A percentile compares a stretch with the other conserved stretches of the same genome.
Conservation (phyloP, 495 filamentous ascomycete genomes). For the Polyplosphaeria fusca region DNA sequence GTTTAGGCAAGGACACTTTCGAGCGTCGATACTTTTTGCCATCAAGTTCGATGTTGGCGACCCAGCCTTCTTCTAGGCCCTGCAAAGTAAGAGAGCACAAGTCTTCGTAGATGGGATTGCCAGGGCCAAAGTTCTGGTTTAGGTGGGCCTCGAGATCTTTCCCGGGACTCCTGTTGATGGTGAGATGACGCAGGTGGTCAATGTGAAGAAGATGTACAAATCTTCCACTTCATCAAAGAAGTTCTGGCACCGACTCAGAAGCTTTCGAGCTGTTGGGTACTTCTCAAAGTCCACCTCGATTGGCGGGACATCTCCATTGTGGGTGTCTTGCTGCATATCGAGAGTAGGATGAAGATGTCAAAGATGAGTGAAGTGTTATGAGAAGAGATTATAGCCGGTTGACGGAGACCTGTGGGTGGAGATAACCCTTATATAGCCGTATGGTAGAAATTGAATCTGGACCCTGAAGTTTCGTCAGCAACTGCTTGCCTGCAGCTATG, state of each 20-base stretch:
- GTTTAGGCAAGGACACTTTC: constrained; percentile 41
- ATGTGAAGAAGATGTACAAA: constrained; percentile 36
- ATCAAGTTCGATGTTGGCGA: constrained; percentile 43
- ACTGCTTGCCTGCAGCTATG: too few species aligned
- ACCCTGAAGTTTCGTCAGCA: too few species aligned
- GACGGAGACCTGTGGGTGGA: too few species aligned
- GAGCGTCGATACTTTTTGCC: constrained; percentile 47
- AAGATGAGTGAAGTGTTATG: too few species aligned
- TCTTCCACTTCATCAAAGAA: constrained; percentile 47
- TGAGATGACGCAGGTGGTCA: neutral
- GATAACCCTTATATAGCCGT: too few species aligned
- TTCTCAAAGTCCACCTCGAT: constrained; percentile 25
- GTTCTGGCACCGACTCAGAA: constrained; percentile 40
- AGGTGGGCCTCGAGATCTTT: constrained; percentile 44
- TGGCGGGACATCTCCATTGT: neutral
- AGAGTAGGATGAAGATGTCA: too few species aligned
- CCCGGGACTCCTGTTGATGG: constrained; percentile 43
- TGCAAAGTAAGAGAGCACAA: constrained; percentile 42
- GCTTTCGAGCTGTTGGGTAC: constrained; percentile 43
- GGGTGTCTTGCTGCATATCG: too few species aligned
- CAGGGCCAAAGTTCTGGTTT: constrained; percentile 46
- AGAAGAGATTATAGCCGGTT: too few species aligned
- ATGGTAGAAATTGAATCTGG: too few species aligned
- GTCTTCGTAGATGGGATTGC: constrained; percentile 45
- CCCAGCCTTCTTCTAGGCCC: constrained; percentile 49